A percentile compares a stretch with the other conserved stretches of the same genome.
Evolutionary conservation across 2,329 filamentous ascomycete species (phyloP).

Genomic region (Colletotrichum magnum): DNA sequence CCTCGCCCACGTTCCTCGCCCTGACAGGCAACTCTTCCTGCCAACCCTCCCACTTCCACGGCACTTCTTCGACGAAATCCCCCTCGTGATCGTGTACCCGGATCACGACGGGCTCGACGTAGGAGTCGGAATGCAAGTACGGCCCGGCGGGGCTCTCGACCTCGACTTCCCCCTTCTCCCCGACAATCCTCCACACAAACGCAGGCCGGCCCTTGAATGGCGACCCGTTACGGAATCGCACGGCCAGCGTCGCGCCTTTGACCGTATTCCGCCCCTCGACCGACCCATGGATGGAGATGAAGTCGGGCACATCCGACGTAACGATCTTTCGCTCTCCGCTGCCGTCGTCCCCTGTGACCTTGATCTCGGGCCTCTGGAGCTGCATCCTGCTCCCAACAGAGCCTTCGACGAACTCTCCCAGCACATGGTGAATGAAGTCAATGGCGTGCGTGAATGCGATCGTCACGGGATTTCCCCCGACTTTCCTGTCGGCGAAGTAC

Average conservation of each 20-base stretch:
- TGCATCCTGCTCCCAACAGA: constrained; percentile 37
- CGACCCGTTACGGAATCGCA: constrained; percentile 62
- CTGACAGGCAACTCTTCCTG: constrained; percentile 60
- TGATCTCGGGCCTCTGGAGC: constrained; percentile 49
- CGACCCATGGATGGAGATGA: constrained; percentile 52
- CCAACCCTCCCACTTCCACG: constrained; percentile 62
- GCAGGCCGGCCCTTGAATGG: constrained; percentile 62
- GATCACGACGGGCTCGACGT: constrained; percentile 58
- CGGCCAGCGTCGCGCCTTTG: constrained; percentile 56
- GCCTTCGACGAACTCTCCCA: constrained; percentile 14
- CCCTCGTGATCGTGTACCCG: constrained; percentile 65
- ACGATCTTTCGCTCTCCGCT: neutral
- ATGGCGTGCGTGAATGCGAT: constrained; percentile 56
- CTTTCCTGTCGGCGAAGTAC: constrained; percentile 63
- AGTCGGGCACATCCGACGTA: constrained; percentile 45
- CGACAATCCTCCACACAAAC: constrained; percentile 64
- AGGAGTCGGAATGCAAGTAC: constrained; percentile 47
- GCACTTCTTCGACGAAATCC: constrained; percentile 57
- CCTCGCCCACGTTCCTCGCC: constrained; percentile 63
- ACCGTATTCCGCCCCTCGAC: constrained; percentile 47
- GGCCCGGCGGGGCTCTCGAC: constrained; percentile 22
- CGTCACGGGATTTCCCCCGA: constrained; percentile 61
- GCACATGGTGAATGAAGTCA: constrained; percentile 22
- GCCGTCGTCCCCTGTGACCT: neutral
- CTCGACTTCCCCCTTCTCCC: constrained; percentile 65